Conservation (phyloP, 257 asterid species). For the Gentiana straminea region DNA sequence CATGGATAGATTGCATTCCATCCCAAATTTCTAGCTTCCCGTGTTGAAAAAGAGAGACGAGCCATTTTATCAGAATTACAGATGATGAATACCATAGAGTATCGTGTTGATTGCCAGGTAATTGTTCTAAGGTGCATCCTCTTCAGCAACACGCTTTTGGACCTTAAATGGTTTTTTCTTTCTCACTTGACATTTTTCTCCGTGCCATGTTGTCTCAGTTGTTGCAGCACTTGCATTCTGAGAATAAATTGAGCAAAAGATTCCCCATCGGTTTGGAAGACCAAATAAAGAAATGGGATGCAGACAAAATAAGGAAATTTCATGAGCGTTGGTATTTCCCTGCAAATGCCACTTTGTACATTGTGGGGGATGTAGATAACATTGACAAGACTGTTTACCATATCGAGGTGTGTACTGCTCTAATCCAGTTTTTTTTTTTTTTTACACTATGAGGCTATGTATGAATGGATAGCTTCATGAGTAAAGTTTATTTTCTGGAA, state of each 20-base stretch:
- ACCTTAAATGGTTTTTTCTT: not conserved
- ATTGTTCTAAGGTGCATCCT: slow-evolving; percentile 9
- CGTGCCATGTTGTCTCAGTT: slow-evolving; percentile 32
- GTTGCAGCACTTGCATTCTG: slow-evolving; percentile 94
- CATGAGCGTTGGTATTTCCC: slow-evolving; percentile 99
- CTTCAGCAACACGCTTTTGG: slow-evolving; percentile 5
- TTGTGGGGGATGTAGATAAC: slow-evolving; percentile 90
- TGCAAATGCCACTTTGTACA: slow-evolving; percentile 93
- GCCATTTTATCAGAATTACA: slow-evolving; percentile 92
- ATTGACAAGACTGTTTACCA: slow-evolving; percentile 64
- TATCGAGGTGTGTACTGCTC: slow-evolving; percentile 58
- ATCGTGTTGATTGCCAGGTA: slow-evolving; percentile 99
- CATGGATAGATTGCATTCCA: slow-evolving; percentile 76
- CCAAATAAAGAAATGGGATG: slow-evolving; percentile 99
- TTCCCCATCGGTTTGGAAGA: slow-evolving; percentile 98
- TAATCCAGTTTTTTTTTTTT: not conserved
- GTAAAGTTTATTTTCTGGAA: not conserved
- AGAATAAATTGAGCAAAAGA: slow-evolving; percentile 94
- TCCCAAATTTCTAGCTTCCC: slow-evolving; percentile 84
- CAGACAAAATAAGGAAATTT: slow-evolving; percentile 89
- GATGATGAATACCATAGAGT: slow-evolving; percentile 99
- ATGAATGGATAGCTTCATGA: not conserved
- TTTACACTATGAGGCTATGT: not conserved
- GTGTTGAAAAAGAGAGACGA: slow-evolving; percentile 96
- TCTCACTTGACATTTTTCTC: slow-evolving; percentile 12